phyloP scores from a whole-genome alignment of 2,329 filamentous ascomycete genomes.

The Stagonosporopsis rhizophila region DNA sequence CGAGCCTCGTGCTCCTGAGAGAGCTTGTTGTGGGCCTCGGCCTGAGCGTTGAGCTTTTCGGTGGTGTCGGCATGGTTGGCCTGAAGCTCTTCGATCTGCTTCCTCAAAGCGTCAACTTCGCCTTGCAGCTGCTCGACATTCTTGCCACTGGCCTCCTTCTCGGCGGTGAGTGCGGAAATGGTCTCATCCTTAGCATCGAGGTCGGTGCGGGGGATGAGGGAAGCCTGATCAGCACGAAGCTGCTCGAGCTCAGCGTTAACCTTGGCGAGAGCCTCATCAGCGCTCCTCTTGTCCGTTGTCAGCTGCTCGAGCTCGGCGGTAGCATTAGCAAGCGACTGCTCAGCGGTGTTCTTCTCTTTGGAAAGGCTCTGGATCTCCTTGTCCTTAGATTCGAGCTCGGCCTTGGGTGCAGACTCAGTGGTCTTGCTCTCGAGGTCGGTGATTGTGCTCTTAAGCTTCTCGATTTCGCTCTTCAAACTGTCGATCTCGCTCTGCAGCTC shows the following conservation, averaged over 20 bases:
- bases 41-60: slow-evolving; percentile 25
- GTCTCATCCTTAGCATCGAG: slow-evolving; percentile 36
- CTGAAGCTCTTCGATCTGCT: slow-evolving; percentile 32
- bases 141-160: slow-evolving; percentile 32
- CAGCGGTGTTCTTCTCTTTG: slow-evolving; percentile 27
- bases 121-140: slow-evolving; percentile 34
- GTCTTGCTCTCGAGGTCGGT: slow-evolving; percentile 28
- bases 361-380: slow-evolving; percentile 35
- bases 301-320: slow-evolving; percentile 28
- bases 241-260: slow-evolving; percentile 28
- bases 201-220: slow-evolving; percentile 34
- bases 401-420: slow-evolving; percentile 27
- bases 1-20: slow-evolving; percentile 29
- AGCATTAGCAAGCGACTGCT: slow-evolving; percentile 28
- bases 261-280: slow-evolving; percentile 28
- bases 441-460: slow-evolving; percentile 37
- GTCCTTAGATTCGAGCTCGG: slow-evolving; percentile 41
- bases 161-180: slow-evolving; percentile 33
- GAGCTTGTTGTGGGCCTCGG: slow-evolving; percentile 30
- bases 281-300: slow-evolving; percentile 20
- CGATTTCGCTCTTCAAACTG: slow-evolving; percentile 38
- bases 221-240: slow-evolving; percentile 21
- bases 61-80: slow-evolving; percentile 25
- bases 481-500: slow-evolving; percentile 40
- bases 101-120: slow-evolving; percentile 31